A percentile compares a stretch with the other conserved stretches of the same genome.
phyloP scores from a whole-genome alignment of 805 yeast species.

The Metschnikowia orientalis region DNA sequence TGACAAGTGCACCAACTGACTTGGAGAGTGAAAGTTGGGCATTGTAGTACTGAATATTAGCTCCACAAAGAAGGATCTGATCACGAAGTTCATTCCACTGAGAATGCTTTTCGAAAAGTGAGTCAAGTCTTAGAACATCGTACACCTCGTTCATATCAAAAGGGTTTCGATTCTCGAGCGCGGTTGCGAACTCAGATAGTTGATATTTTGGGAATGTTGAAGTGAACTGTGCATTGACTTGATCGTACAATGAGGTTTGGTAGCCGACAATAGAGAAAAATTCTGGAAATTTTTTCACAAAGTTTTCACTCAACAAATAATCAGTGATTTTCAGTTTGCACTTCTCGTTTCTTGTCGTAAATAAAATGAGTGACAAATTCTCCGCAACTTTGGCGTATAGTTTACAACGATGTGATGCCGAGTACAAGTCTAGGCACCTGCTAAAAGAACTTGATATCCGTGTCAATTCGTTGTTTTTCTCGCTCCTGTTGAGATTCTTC shows the following conservation, averaged over 20 bases:
- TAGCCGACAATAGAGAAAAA: constrained; percentile 45
- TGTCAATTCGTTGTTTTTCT: background rate
- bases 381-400: constrained; percentile 68
- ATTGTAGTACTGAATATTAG: constrained; percentile 57
- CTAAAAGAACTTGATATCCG: too few relatives aligned
- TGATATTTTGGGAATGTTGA: constrained; percentile 43
- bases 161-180: constrained; percentile 41
- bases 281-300: constrained; percentile 26
- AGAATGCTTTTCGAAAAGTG: constrained; percentile 40
- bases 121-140: constrained; percentile 60
- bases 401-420: constrained; percentile 50
- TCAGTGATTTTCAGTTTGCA: constrained; percentile 41
- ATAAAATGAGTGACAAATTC: constrained; percentile 66
- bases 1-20: constrained; percentile 72
- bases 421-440: constrained; percentile 21
- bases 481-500: constrained; percentile 6
- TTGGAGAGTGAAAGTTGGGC: constrained; percentile 68
- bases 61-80: constrained; percentile 53
- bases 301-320: constrained; percentile 35
- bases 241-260: constrained; percentile 42
- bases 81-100: constrained; percentile 33
- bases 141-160: constrained; percentile 55
- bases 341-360: constrained; percentile 46
- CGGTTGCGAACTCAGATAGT: constrained; percentile 48
- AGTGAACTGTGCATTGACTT: constrained; percentile 44